These are phyloP conservation scores for Leptographium radiaticola DNA, from an alignment of 2,329 filamentous ascomycete genomes.

Conservation along the genomic window DNA sequence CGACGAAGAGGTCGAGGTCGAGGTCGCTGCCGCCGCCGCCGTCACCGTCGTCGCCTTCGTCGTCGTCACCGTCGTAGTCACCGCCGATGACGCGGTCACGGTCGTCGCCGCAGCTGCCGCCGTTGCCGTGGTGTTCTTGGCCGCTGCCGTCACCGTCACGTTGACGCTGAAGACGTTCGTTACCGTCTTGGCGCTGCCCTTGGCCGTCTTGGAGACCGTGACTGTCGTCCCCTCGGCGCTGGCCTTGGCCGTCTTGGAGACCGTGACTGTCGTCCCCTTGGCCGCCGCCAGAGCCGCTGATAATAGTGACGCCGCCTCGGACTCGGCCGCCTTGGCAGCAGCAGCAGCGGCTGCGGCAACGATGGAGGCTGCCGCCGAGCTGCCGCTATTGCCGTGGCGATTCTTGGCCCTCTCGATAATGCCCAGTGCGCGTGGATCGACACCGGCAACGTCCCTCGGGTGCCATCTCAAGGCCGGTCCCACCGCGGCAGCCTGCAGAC, in stretches of 20 bases:
- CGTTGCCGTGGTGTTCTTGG: background rate
- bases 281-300: background rate
- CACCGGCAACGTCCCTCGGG: background rate
- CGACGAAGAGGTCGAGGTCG: background rate
- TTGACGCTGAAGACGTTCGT: constrained; percentile 2
- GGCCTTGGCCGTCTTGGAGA: no score
- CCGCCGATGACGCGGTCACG: background rate
- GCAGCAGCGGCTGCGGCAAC: background rate
- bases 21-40: background rate
- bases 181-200: background rate
- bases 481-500: constrained; percentile 14
- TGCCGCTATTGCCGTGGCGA: no score
- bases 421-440: background rate
- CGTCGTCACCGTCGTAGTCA: background rate
- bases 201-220: no score
- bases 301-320: background rate
- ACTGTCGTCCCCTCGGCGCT: background rate
- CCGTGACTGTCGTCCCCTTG: background rate
- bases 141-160: background rate
- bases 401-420: no score
- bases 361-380: background rate
- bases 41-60: no score
- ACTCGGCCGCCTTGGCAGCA: background rate
- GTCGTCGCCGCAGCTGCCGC: background rate
- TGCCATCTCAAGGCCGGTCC: background rate